Base-by-base conservation (phyloP, 495 filamentous ascomycete species). In the Cudoniella acicularis region DNA sequence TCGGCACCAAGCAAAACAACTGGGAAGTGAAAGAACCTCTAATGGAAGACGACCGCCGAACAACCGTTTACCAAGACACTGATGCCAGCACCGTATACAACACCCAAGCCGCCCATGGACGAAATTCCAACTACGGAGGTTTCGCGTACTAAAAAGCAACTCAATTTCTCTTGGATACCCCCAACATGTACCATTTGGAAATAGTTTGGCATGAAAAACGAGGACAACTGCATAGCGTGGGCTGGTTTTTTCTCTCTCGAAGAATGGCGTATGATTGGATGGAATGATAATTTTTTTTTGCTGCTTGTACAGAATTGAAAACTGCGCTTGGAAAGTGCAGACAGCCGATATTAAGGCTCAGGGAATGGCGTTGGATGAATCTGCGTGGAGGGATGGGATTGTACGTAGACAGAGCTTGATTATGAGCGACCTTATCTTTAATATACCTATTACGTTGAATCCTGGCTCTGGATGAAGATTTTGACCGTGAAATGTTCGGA, bases 1-100 rank as follows among this genome's bases (percentile, higher is more conserved):
- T 99, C 36, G 93, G 94, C 52, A 89, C 88, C 52, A 91, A 96
- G 71, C 85, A 88, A 67, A 95, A 96, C 70, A 96, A 93, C 67
- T 99, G 95, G 94, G 94, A 99, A 74, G 89, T 99, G 62, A 99
- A 99, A 73, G 93, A 98, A 60, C 79, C 89, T 16, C 76, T 96
- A 10, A 82, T 87, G n/a, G 94, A 96, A 56, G 92, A 96, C 49
- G 91, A 97, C 41, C 83, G 87, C 52, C 83, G 91, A 43, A 77
- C 80, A 9, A 94, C 91, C 0, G 74, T 88, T 22, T 97, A 67
- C 54, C 64, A 67, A 67, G 67, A 69, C 10, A 51, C 52, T 10
- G 59, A 69, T 9, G 36, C 52, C 2, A 53, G 48, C 46, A 56
- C n/a, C 9, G 22, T 57, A 43, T 59, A 61, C 36, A 55, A 56